phyloP scores from a whole-genome alignment of 371 early-diverging fungal species.

The Conidiobolus incongruus region DNA sequence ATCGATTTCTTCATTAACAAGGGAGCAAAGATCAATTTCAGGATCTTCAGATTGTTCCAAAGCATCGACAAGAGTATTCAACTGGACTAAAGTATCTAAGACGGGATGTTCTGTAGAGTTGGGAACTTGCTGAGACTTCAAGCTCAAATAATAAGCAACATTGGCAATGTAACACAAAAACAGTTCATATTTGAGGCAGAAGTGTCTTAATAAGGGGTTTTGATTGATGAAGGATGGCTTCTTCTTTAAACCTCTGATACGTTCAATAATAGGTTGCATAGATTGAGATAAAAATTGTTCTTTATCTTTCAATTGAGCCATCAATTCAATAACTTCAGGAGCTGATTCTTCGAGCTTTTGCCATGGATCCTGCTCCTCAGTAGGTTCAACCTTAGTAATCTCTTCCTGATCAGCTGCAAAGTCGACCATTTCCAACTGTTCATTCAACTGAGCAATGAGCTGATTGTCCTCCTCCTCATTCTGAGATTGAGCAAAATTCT shows the following conservation, averaged over 20 bases:
- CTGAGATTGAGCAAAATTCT: conserved; percentile 5
- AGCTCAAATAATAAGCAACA: conserved; percentile 62
- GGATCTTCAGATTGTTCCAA: conserved; percentile 37
- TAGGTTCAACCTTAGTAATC: conserved; percentile 15
- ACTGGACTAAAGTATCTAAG: conserved; percentile 43
- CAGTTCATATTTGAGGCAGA: conserved; percentile 20
- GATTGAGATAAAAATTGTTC: conserved; percentile 12
- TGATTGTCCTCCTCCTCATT: conserved; percentile 12
- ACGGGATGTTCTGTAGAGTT: conserved; percentile 62
- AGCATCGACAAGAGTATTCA: conserved; percentile 39
- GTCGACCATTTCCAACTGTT: conserved; percentile 25
- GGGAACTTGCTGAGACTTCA: conserved; percentile 34
- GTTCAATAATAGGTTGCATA: conserved; percentile 9
- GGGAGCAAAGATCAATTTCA: conserved; percentile 4
- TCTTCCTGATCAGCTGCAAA: neutral
- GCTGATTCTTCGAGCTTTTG: conserved; percentile 49
- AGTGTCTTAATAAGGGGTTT: conserved; percentile 2
- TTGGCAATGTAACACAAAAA: conserved; percentile 64
- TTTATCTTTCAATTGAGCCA: conserved; percentile 47
- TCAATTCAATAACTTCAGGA: conserved; percentile 58
- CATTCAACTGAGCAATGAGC: conserved; percentile 23
- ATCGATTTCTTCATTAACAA: conserved; percentile 4
- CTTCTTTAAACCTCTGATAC: neutral
- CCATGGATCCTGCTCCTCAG: conserved; percentile 39
- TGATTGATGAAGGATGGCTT: neutral